Base-by-base conservation (phyloP, 2,329 filamentous ascomycete species). In the Calycina marina region DNA sequence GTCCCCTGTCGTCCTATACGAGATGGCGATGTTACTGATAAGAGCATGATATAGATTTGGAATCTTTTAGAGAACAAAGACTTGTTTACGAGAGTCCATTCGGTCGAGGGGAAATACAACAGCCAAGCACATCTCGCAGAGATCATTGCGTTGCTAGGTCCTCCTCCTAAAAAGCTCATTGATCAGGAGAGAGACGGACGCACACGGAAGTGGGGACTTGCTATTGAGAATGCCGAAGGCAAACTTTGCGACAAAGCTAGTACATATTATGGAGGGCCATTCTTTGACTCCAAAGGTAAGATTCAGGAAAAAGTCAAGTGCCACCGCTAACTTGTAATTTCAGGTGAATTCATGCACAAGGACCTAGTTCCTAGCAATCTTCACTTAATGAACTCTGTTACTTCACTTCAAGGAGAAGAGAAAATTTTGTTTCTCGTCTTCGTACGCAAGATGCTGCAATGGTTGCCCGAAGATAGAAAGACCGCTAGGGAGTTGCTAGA, bases 111-210 rank as follows among this genome's bases (percentile, higher is more conserved):
- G 8, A 14, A 37, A 4, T 61, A 61, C 28, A 45, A 51, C 43
- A 44, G 53, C 24, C 55, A 51, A 47, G 25, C 45, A 30, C 55
- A 62, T 36, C 37, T 63, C 6, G 56, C 58, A 4, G 49, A 61
- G 39, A 62, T 62, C 48, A 57, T 59, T 32, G 53, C 50, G 12
- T 45, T 62, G 35, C 41, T 62, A 2, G 58, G 57, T 10, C 50
- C 48, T 20, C 57, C 57, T 4, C 56, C 54, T 26, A 46, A 40
- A 34, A 49, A 54, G 35, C 27, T 60, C 6, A 34, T 59, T 34
- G 36, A 48, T 39, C 48, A 51, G 20, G 51, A 35, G 22, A 10
- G 5, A 14, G 14, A 34, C 45, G 13, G 37, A 46, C 57, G 48
- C 42, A 46, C 45, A 32, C 45, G 26, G 27, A 54, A 51, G n/a